Evolutionary conservation across 164 flowering plant genomes (phyloP).

Genomic region (Aristolochia fimbriata): DNA sequence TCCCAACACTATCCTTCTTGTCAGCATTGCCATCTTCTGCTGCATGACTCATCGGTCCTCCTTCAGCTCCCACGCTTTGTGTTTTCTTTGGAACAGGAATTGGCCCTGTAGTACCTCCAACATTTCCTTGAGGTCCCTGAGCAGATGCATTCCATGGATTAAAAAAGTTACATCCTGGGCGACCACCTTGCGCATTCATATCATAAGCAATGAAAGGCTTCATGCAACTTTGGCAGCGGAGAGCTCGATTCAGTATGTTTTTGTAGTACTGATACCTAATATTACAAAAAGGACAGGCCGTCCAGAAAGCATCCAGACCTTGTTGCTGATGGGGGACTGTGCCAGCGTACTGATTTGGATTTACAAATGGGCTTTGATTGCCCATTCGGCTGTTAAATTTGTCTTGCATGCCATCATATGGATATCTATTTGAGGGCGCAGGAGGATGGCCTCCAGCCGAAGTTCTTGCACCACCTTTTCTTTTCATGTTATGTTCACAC

Average conservation of each 20-base stretch:
- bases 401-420: background rate
- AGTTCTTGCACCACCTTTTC: constrained; percentile 10
- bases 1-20: background rate
- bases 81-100: constrained; percentile 3
- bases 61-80: background rate
- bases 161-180: constrained; percentile 3
- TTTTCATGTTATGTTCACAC: constrained; percentile 35
- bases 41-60: background rate
- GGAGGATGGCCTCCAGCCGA: constrained; percentile 15
- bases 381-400: too few relatives aligned
- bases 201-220: constrained; percentile 25
- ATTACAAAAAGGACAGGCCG: constrained; percentile 25
- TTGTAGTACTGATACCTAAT: constrained; percentile 22
- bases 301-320: constrained; percentile 23
- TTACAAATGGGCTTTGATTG: background rate
- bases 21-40: background rate
- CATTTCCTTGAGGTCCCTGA: constrained; percentile 13
- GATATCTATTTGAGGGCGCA: constrained; percentile 10
- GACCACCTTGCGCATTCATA: constrained; percentile 14
- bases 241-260: constrained; percentile 11
- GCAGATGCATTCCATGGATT: background rate
- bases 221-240: constrained; percentile 24
- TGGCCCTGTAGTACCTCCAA: constrained; percentile 6
- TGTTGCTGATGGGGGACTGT: constrained; percentile 18
- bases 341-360: background rate